phyloP scores from a whole-genome alignment of 2,329 filamentous ascomycete species.

The Fusarium equiseti region DNA sequence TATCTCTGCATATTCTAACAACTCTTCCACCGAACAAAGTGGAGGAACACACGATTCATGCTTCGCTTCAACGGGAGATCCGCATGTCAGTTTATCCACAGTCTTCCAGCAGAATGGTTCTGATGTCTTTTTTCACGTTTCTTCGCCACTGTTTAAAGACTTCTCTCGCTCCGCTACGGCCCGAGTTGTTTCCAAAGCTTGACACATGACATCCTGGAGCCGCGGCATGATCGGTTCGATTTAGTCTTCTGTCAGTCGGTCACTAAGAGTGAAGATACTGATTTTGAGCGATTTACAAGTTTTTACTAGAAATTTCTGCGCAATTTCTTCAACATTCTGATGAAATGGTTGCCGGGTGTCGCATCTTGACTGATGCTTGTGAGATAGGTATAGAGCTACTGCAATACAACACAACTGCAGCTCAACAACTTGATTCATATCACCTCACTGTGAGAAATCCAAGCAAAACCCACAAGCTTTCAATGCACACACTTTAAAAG shows the following conservation, averaged over 20 bases:
- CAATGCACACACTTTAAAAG: conserved; percentile 34
- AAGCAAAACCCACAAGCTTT: not conserved
- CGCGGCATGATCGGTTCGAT: conserved; percentile 6
- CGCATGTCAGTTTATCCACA: not conserved
- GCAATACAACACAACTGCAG: not conserved
- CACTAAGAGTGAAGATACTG: not conserved
- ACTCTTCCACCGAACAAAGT: not conserved
- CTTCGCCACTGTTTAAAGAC: conserved; percentile 13
- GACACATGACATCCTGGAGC: not conserved
- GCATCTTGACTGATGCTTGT: not conserved
- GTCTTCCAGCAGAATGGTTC: not conserved
- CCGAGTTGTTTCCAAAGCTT: conserved; percentile 9
- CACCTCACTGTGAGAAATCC: not conserved
- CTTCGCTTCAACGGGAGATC: not conserved
- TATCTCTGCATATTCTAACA: not conserved
- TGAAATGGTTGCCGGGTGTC: not conserved
- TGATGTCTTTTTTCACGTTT: not conserved
- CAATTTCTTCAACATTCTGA: too few relatives aligned
- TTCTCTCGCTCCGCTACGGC: conserved; percentile 7
- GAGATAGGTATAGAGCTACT: not conserved
- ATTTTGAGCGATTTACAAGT: conserved; percentile 25
- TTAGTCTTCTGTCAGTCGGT: conserved; percentile 10
- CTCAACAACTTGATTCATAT: not conserved
- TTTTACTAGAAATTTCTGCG: not conserved
- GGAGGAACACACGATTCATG: conserved; percentile 13